Base-by-base conservation (phyloP, 2,329 filamentous ascomycete species). In the Alternaria panax region DNA sequence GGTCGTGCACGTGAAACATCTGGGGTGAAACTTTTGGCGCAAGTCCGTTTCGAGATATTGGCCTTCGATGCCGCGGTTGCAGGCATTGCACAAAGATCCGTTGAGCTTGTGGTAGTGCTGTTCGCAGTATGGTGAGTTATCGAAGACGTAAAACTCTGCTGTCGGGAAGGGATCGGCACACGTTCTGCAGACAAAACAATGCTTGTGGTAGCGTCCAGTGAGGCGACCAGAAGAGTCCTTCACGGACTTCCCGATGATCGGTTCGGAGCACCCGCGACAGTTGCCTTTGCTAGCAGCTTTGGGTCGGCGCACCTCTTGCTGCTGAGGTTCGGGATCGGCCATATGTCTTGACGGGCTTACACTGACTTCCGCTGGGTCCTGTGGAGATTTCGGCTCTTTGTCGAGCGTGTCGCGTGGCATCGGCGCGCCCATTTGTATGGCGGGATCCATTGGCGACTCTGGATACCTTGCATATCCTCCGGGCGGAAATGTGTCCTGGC, bases 51-150 rank as follows among this genome's bases (percentile, higher is more conserved):
- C 93, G 36, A 97, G 83, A 71, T 96, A 99, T 68, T 93, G 90
- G 0, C 95, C 95, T 78, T 99, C 95, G 67, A 99, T 98, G 14
- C 95, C 95, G 11, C 83, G 83, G 64, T 91, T 86, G 77, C 95
- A 99, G 28, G 85, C 85, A 16, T 86, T 86, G 75, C 95, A 99
- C 1, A 97, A 81, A 46, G 92, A 96, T 51, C 90, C 90, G 70
- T 98, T 98, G 32, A 95, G 85, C 76, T 91, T 87, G 80, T 99
- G 95, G 75, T 98, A 99, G 78, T 98, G 93, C 50, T 89, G 88
- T 67, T 92, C 90, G 78, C 95, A 98, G 79, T 94, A 97, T 0
- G 95, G 95, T 59, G 88, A 85, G 79, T 99, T 92, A 65, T 90
- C 81, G 60, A 93, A 86, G 11, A 99, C 93, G 75, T 99, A 99